Base-by-base conservation (phyloP, 2,329 filamentous ascomycete species). In the Sporothrix phasma region DNA sequence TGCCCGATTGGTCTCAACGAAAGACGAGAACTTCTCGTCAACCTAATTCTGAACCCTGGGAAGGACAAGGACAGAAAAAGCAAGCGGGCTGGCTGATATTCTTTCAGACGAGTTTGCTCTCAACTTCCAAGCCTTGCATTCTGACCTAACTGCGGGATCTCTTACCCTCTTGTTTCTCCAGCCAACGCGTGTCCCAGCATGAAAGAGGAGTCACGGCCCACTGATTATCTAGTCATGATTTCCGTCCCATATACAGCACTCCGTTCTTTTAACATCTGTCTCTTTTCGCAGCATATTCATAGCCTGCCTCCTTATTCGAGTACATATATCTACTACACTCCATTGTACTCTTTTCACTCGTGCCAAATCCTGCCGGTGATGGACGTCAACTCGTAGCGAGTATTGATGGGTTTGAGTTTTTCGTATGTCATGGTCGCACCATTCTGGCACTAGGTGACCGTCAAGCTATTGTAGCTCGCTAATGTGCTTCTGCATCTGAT, bases 171-270 rank as follows among this genome's bases (percentile, higher is more conserved):
- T 26, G 19, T 37, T 39, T 13, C 31, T 54, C 29, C 43, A 41
- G 41, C 41, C 56, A 46, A 34, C 41, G 26, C 24, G 19, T 58
- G 56, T 46, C 17, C 39, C 43, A 39, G 56, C 56, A 59, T 59
- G n/a, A 59, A 58, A 45, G 24, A 59, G 56, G 56, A 59, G 56
- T 59, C 56, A 34, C 56, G 39, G 56, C 26, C 24, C 17, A 46
- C 26, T 29, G 24, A 59, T 45, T 43, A 22, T 59, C 24, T 59
- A 24, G 39, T 46, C 39, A 58, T 43, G 37, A 29, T 58, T 43
- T 43, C 26, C n/a, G 39, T 46, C 39, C 22, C 34, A 31, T 45
- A 31, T 56, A 39, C 49, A 22, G 1, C 5, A 26, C 22, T 59
- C 29, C 4, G 2, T 37, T 31, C 19, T 2, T 41, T 3, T 19